Percentiles rank a stretch among this genome's conserved stretches.
Conservation (phyloP, 306 rosid species). For the Canavalia ensiformis region DNA sequence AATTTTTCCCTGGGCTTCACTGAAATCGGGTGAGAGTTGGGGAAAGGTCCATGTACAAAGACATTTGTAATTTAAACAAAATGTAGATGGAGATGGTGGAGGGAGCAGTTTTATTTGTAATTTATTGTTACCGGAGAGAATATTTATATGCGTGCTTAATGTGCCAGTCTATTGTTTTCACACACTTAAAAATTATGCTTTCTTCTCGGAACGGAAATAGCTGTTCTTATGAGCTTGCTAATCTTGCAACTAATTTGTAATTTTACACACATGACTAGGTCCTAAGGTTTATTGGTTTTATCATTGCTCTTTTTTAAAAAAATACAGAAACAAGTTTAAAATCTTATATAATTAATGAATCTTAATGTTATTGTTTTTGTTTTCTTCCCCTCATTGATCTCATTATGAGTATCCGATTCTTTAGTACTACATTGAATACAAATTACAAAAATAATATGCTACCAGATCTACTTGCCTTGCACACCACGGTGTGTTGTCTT, state of each 20-base stretch:
- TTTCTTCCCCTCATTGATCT: too few species aligned
- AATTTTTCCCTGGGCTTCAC: conserved; percentile 18
- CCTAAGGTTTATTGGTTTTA: not conserved
- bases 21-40: conserved; percentile 38
- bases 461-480: conserved; percentile 30
- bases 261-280: not conserved
- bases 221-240: not conserved
- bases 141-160: conserved; percentile 34
- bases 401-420: not conserved
- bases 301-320: not conserved
- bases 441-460: not conserved
- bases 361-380: not conserved
- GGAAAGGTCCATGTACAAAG: conserved; percentile 55
- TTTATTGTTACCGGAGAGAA: conserved; percentile 25
- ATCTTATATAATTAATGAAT: not conserved
- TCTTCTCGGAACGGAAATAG: not conserved
- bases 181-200: conserved; percentile 9
- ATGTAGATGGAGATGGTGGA: conserved; percentile 21
- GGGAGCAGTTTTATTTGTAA: conserved; percentile 23
- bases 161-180: conserved; percentile 11
- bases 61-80: conserved; percentile 38
- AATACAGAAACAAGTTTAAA: not conserved
- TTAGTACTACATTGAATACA: not conserved
- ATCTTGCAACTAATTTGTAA: not conserved
- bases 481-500: conserved; percentile 24